These are phyloP conservation scores for Plasmodium sp. DNA, from an alignment of 169 alveolate species.

Conservation along the genomic window DNA sequence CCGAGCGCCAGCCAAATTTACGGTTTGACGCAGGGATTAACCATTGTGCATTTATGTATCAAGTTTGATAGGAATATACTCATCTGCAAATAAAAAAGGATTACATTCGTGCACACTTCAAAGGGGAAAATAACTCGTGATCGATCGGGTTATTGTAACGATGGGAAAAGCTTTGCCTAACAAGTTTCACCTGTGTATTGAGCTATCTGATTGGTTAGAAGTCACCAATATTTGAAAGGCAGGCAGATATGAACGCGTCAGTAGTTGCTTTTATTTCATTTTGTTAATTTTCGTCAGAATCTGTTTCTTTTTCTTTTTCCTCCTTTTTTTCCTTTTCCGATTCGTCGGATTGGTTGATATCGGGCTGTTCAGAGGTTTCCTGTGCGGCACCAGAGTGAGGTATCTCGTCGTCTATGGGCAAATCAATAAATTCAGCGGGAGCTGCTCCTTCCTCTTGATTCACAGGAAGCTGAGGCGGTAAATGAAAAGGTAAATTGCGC, in stretches of 20 bases:
- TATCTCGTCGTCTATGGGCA: neutral
- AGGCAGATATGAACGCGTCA: neutral
- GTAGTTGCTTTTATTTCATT: neutral
- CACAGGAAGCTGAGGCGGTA: neutral
- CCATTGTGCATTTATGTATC: neutral
- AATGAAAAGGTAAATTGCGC: neutral
- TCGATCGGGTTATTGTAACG: neutral
- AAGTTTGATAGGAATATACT: neutral
- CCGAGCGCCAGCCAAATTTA: neutral
- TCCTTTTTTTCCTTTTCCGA: neutral
- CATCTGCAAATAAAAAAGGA: neutral
- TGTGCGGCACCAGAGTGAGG: neutral
- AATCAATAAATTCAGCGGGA: neutral
- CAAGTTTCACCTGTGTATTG: neutral
- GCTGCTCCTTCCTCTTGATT: neutral
- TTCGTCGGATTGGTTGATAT: neutral
- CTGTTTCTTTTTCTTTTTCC: neutral
- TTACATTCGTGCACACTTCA: neutral
- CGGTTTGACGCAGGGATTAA: neutral
- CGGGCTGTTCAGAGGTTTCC: neutral
- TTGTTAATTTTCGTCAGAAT: constrained; percentile 8
- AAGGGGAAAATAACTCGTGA: neutral
- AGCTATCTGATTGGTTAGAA: neutral
- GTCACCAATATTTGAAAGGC: neutral
- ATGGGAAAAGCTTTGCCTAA: neutral